Base-by-base conservation (phyloP, 2,329 filamentous ascomycete genomes). In the Ceratocystiopsis brevicomis region DNA sequence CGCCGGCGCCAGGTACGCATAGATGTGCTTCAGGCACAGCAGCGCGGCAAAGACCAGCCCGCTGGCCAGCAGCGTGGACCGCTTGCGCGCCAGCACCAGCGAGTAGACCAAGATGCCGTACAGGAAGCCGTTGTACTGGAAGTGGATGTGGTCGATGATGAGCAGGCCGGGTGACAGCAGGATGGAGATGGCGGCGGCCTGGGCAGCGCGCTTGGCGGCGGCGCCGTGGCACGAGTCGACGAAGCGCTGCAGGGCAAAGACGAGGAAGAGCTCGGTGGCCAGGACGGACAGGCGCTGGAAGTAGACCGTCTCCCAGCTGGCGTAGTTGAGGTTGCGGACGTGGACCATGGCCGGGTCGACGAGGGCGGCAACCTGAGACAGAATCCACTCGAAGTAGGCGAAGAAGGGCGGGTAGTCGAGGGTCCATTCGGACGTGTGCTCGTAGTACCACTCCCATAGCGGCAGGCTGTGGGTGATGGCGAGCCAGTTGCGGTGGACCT, bases 371-470 rank as follows among this genome's bases (percentile, higher is more conserved):
- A 77, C 66, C 54, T 90, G 82, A 39, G 88, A 90, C 53, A 98
- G 69, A 38, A 77, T 58, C 85, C 85, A 96, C 68, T 98, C 90
- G 63, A 96, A 95, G 58, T 82, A 87, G 52, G 90, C 90, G 57
- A 98, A 98, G 64, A 96, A 95, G 9, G 90, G 90, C 32, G 90
- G 90, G 58, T 98, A 98, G 64, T 98, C 90, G 56, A 98, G 78
- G 0, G 90, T 98, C 90, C 90, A 98, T 84, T 96, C 85, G 46
- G 90, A 98, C 2, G 87, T 94, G 64, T 87, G 81, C 68, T 98
- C 90, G 57, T 80, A 87, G 63, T 98, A 98, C 90, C 90, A 98
- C 52, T 92, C 69, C 59, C 81, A 76, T 41, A 87, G 63, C 3
- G 88, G 83, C 17, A 96, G 70, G 48, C 82, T 93, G 62, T 94